These are phyloP conservation scores for Microcos paniculata DNA, from an alignment of 345 rosid genomes.

Conservation along the genomic window DNA sequence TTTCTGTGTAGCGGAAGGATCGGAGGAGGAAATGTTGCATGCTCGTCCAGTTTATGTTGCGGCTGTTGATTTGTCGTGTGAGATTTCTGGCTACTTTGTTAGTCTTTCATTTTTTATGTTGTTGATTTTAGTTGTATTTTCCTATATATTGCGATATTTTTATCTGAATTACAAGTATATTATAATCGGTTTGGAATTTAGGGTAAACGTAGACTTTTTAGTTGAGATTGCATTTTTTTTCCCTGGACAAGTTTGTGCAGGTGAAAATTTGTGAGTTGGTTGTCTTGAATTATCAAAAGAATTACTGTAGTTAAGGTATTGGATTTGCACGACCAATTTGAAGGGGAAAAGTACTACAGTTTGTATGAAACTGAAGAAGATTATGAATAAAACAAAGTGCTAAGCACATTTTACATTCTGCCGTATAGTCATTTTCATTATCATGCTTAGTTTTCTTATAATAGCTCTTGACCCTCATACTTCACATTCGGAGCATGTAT, in stretches of 20 bases:
- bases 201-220: neutral
- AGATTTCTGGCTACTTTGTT: slow-evolving; percentile 25
- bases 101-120: neutral
- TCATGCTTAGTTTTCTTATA: neutral
- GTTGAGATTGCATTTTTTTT: neutral
- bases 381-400: neutral
- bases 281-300: neutral
- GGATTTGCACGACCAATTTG: neutral
- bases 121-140: neutral
- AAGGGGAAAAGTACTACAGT: neutral
- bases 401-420: neutral
- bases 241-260: neutral
- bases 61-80: slow-evolving; percentile 89
- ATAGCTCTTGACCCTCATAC: neutral
- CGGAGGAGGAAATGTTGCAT: slow-evolving; percentile 71
- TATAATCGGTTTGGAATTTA: neutral
- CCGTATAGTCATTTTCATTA: neutral
- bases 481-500: neutral
- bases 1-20: slow-evolving; percentile 54
- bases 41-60: slow-evolving; percentile 97
- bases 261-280: neutral
- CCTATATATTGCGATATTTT: neutral
- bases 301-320: neutral
- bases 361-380: neutral
- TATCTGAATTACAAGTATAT: neutral